These are phyloP conservation scores for Mycosphaerella sp. DNA, from an alignment of 2,329 filamentous ascomycete species.

Conservation along the genomic window DNA sequence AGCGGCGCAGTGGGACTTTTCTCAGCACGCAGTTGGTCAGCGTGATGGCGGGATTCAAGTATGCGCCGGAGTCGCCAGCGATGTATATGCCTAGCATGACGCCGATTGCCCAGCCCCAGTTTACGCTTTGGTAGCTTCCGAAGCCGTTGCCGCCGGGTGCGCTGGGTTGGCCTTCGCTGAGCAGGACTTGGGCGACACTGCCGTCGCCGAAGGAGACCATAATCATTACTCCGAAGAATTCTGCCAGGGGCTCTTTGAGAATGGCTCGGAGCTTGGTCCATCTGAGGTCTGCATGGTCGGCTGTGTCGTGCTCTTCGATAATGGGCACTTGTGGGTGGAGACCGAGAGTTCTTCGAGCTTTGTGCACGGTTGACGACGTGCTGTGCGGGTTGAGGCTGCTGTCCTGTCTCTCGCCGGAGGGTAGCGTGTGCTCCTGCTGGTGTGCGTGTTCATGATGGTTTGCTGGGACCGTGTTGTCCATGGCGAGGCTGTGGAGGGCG, in stretches of 20 bases:
- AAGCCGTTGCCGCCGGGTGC: slow-evolving; percentile 41
- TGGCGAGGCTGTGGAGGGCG: slow-evolving; percentile 6
- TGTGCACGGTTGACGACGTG: slow-evolving; percentile 10
- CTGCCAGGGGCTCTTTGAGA: slow-evolving; percentile 41
- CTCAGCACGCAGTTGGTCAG: slow-evolving; percentile 64
- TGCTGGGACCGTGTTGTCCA: background rate
- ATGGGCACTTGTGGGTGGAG: slow-evolving; percentile 39
- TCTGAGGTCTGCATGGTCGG: slow-evolving; percentile 33
- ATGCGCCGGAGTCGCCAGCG: slow-evolving; percentile 31
- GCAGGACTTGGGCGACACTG: slow-evolving; percentile 40
- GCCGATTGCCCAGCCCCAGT: slow-evolving; percentile 50
- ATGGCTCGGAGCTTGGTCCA: slow-evolving; percentile 35
- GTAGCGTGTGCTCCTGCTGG: slow-evolving; percentile 8
- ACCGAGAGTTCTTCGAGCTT: slow-evolving; percentile 25
- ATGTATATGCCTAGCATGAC: slow-evolving; percentile 57
- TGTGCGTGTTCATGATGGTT: slow-evolving; percentile 9
- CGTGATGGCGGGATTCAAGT: slow-evolving; percentile 60
- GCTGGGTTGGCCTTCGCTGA: slow-evolving; percentile 34
- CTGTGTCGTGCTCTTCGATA: slow-evolving; percentile 38
- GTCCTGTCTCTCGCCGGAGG: slow-evolving; percentile 8
- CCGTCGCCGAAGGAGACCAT: slow-evolving; percentile 44
- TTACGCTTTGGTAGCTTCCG: slow-evolving; percentile 40
- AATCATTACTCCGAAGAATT: slow-evolving; percentile 41
- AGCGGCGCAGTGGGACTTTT: slow-evolving; percentile 61
- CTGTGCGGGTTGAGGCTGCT: slow-evolving; percentile 5